These are phyloP conservation scores for Tolypocladium guangdongense DNA, from an alignment of 2,329 filamentous ascomycete genomes.

Conservation along the genomic window DNA sequence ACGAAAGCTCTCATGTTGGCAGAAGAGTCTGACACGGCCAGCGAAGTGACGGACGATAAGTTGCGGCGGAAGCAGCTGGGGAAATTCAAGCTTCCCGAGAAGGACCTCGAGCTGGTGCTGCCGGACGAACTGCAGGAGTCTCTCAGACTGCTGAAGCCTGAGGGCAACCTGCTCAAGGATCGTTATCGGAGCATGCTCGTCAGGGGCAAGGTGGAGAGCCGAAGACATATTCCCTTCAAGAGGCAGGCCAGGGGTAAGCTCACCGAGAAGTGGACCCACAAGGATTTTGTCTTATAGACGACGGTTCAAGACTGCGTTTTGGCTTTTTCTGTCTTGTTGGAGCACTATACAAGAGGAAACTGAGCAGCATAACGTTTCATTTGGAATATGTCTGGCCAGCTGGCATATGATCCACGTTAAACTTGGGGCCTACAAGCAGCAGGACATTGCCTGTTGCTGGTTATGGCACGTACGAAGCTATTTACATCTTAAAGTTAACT, in stretches of 20 bases:
- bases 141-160: slow-evolving; percentile 73
- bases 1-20: slow-evolving; percentile 30
- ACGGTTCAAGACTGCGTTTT: not conserved
- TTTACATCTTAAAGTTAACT: not conserved
- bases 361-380: not conserved
- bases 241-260: slow-evolving; percentile 72
- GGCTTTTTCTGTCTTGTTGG: not conserved
- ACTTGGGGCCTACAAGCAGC: not conserved
- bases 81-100: slow-evolving; percentile 63
- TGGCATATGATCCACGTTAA: not conserved
- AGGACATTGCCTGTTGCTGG: not conserved
- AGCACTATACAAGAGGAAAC: not conserved
- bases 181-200: slow-evolving; percentile 82
- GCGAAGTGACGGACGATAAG: slow-evolving; percentile 49
- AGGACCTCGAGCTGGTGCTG: slow-evolving; percentile 69
- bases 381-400: not conserved
- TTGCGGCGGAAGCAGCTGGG: slow-evolving; percentile 66
- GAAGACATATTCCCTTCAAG: slow-evolving; percentile 66
- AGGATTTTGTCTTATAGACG: slow-evolving; percentile 57
- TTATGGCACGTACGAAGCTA: not conserved
- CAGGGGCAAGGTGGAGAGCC: slow-evolving; percentile 77
- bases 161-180: slow-evolving; percentile 91
- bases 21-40: slow-evolving; percentile 35
- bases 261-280: slow-evolving; percentile 96
- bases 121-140: slow-evolving; percentile 77